These are phyloP conservation scores for Candida silvatica DNA, from an alignment of 805 yeast species.

Conservation along the genomic window DNA sequence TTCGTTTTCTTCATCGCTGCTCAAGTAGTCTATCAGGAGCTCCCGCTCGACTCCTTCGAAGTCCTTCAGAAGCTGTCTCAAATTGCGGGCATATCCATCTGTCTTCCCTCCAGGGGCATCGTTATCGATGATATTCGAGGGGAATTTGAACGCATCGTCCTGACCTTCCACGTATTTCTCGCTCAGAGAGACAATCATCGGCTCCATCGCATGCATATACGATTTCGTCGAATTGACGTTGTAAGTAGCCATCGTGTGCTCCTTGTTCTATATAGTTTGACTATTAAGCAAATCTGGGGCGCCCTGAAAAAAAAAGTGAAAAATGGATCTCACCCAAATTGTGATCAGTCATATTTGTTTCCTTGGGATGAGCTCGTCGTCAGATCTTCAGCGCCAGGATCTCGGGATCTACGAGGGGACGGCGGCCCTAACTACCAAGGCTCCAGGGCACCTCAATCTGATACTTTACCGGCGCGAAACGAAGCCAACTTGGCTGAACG, in stretches of 20 bases:
- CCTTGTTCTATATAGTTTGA: neutral
- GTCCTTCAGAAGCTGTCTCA: conserved; percentile 19
- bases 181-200: conserved; percentile 45
- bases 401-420: conserved; percentile 2
- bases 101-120: conserved; percentile 14
- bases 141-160: conserved; percentile 15
- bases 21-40: conserved; percentile 7
- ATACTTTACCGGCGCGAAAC: conserved; percentile 42
- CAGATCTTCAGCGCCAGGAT: conserved; percentile 3
- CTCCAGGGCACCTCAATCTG: conserved; percentile 18
- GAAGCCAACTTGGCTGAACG: conserved; percentile 55
- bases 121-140: conserved; percentile 25
- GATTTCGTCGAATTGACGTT: conserved; percentile 62
- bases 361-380: conserved; percentile 1
- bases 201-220: conserved; percentile 71
- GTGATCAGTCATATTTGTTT: too few species aligned
- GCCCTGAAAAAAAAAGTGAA: too few species aligned
- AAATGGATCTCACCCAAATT: too few species aligned
- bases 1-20: conserved; percentile 6
- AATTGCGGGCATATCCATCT: conserved; percentile 14
- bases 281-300: neutral
- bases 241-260: conserved; percentile 35
- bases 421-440: neutral
- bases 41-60: conserved; percentile 22
- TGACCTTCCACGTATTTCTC: conserved; percentile 21